Base-by-base conservation (phyloP, 495 filamentous ascomycete genomes). In the Aspergillus mulundensis region DNA sequence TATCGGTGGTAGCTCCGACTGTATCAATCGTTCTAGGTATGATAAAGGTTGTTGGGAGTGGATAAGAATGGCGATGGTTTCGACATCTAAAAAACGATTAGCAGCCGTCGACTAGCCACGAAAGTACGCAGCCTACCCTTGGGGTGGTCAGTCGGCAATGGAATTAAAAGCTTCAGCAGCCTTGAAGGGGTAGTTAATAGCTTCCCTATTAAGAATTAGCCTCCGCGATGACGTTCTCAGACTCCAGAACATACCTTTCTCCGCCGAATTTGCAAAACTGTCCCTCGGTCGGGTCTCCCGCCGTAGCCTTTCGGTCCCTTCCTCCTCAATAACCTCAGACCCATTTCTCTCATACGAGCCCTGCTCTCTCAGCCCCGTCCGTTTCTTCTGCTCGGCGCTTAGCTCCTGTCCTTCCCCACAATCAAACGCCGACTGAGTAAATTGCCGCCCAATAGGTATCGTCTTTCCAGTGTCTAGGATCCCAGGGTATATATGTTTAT, bases 1-100 rank as follows among this genome's bases (percentile, higher is more conserved):
- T n/a, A 96, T 75, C 0, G 81, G 80, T 0, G 92, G 90, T 0
- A 97, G 65, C 69, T 97, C 92, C 56, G 90, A 84, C 70, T 96
- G 93, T 57, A 97, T 90, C 3, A 97, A 75, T 2, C 88, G 86
- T 69, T 96, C 91, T 39, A 96, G 84, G 68, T 96, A 95, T 24
- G 91, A 96, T 15, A 97, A 78, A 0, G 93, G 92, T 68, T 97
- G 92, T 61, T 94, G 89, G 0, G 93, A 90, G 68, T 97, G 92
- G 6, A 97, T 78, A 7, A 97, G 82, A 1, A 97, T 83, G 7
- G 91, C 91, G 7, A 97, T 82, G 0, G 92, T 89, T 66, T 94
- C 89, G 25, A 90, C 80, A 42, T 83, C 81, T 71, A 80, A 25
- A 1, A 2, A 38, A n/a, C n/a, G 36, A 12, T 39, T 24, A 24